phyloP scores from a whole-genome alignment of 305 asterid species.

The Andrographis paniculata region DNA sequence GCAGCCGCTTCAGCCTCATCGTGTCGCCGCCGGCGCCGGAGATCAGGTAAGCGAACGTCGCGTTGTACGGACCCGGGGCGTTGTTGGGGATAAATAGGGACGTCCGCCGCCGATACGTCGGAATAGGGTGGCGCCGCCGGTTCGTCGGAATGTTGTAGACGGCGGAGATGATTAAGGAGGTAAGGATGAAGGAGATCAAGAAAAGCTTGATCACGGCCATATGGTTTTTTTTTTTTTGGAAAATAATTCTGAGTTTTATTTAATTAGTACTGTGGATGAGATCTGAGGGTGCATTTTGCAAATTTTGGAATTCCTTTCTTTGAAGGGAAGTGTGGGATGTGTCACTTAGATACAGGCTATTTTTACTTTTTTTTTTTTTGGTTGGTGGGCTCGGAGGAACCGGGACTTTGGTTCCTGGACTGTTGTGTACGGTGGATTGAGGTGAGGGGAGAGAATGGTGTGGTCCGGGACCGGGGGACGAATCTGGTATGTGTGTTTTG shows the following conservation, averaged over 20 bases:
- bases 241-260: not conserved
- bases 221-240: not conserved
- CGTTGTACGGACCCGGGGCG: slow-evolving; percentile 35
- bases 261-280: no score
- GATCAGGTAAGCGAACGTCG: slow-evolving; percentile 74
- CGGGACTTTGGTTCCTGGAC: no score
- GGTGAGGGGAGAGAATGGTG: no score
- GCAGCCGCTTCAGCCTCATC: slow-evolving; percentile 54
- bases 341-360: no score
- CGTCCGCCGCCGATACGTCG: slow-evolving; percentile 35
- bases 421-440: no score
- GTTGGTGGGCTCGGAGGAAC: no score
- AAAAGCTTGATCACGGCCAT: slow-evolving; percentile 31
- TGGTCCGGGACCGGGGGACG: no score
- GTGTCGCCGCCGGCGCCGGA: slow-evolving; percentile 78
- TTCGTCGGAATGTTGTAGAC: slow-evolving; percentile 39
- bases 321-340: no score
- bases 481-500: no score
- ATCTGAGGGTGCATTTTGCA: no score
- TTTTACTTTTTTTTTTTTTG: no score
- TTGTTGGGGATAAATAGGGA: slow-evolving; percentile 35
- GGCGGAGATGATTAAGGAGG: slow-evolving; percentile 39
- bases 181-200: slow-evolving; percentile 38
- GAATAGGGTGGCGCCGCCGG: slow-evolving; percentile 34
- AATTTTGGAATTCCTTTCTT: no score